Evolutionary conservation across 768 basidiomycete species (phyloP).

Genomic region (Lactarius indigo): DNA sequence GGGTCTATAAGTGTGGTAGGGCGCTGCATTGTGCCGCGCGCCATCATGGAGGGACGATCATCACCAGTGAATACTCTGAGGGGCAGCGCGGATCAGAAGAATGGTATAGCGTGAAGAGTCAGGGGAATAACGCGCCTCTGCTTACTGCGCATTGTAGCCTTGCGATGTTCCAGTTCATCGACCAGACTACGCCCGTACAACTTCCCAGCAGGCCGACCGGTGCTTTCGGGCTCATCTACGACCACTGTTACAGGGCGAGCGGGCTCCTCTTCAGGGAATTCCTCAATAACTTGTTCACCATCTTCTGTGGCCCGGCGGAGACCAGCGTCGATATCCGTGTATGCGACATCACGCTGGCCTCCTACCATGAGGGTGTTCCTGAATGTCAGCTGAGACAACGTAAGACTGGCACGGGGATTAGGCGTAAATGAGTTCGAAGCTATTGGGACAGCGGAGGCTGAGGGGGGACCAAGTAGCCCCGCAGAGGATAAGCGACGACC

Average conservation of each 20-base stretch:
- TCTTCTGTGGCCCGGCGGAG: constrained; percentile 75
- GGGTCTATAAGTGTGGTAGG: constrained; percentile 75
- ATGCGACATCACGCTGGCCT: constrained; percentile 60
- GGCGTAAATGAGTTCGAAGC: constrained; percentile 71
- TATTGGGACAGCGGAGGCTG: constrained; percentile 37
- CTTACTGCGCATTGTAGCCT: constrained; percentile 76
- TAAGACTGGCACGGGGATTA: constrained; percentile 69
- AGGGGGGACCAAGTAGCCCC: constrained; percentile 32
- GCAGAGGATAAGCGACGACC: constrained; percentile 40
- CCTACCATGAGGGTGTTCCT: constrained; percentile 73
- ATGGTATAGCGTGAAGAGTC: constrained; percentile 4
- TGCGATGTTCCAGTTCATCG: constrained; percentile 82
- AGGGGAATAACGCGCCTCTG: constrained; percentile 56
- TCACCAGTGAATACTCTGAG: constrained; percentile 84
- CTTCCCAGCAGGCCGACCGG: constrained; percentile 66
- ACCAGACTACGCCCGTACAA: constrained; percentile 86
- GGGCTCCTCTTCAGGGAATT: constrained; percentile 34
- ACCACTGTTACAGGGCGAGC: constrained; percentile 32
- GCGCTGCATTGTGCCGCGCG: constrained; percentile 51
- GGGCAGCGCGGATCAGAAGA: constrained; percentile 1
- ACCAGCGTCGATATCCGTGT: constrained; percentile 53
- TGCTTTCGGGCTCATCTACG: constrained; percentile 27
- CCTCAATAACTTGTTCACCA: constrained; percentile 69
- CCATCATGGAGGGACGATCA: constrained; percentile 91
- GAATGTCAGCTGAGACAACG: constrained; percentile 81